Base-by-base conservation (phyloP, 495 filamentous ascomycete species). In the Astrothelium subdiscretum region DNA sequence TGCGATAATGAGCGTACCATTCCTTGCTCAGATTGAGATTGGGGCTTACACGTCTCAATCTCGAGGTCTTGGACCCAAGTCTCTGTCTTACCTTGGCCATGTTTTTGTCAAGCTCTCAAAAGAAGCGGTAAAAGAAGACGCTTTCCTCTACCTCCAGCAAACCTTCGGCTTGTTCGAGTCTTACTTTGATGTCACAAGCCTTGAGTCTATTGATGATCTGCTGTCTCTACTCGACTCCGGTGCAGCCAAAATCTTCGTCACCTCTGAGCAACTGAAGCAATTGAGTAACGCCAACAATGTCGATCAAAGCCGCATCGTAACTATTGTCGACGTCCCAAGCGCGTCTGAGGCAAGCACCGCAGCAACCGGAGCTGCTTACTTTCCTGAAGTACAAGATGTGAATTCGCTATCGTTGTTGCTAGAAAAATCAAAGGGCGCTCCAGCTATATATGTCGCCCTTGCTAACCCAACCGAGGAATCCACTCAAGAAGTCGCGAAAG, bases 171-270 rank as follows among this genome's bases (percentile, higher is more conserved):
- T 79, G 42, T 85, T 90, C 65, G 77, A 84, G 57, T 79, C 85
- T 61, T 91, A 84, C 70, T 83, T 95, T 65, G 87, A 97, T 66
- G 91, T 84, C 61, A 87, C 88, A 24, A 74, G 77, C 29, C 81
- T 97, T 59, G 66, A 80, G 62, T 83, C 82, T 29, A 72, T 76
- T 52, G 84, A 87, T 42, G 89, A 95, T 65, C 75, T 96, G 22
- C 75, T 91, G 58, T 80, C 88, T 59, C 79, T 97, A 31, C 81
- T 98, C 59, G 87, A 98, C 70, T 82, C 85, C 65, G 94, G 95
- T 59, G 90, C 90, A n/a, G 81, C 84, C 43, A 94, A 87, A 73
- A 85, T 95, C 52, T 92, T 97, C 72, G 85, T 96, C 57, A 78
- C 81, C 26, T 66, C 65, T 38, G 22, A 32, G 15, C 74, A 76